These are phyloP conservation scores for Lachancea nothofagi DNA, from an alignment of 805 yeast species.

Conservation along the genomic window DNA sequence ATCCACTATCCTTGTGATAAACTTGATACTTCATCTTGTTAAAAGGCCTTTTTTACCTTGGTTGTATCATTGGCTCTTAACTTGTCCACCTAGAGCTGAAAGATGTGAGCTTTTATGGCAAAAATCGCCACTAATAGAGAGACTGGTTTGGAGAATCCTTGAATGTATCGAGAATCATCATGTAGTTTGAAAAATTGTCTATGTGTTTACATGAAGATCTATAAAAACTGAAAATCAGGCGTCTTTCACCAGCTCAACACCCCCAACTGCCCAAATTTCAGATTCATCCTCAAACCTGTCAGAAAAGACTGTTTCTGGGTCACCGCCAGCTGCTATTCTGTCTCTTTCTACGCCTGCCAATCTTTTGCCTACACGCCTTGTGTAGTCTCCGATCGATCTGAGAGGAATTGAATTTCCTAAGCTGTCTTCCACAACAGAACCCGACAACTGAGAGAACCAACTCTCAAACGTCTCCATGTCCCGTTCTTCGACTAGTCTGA, in stretches of 20 bases:
- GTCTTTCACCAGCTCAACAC: slow-evolving; percentile 41
- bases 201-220: neutral
- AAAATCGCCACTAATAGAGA: slow-evolving; percentile 18
- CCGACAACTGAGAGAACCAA: slow-evolving; percentile 53
- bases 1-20: slow-evolving; percentile 10
- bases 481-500: slow-evolving; percentile 65
- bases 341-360: slow-evolving; percentile 85
- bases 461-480: slow-evolving; percentile 45
- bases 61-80: slow-evolving; percentile 13
- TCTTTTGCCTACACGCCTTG: slow-evolving; percentile 83
- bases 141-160: slow-evolving; percentile 21
- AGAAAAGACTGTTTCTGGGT: slow-evolving; percentile 73
- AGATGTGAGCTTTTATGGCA: slow-evolving; percentile 30
- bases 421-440: slow-evolving; percentile 35
- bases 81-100: slow-evolving; percentile 17
- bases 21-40: slow-evolving; percentile 12
- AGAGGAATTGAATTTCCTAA: slow-evolving; percentile 49
- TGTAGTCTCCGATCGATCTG: slow-evolving; percentile 82
- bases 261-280: slow-evolving; percentile 87
- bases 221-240: too few species aligned
- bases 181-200: neutral
- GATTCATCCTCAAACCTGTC: slow-evolving; percentile 81
- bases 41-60: slow-evolving; percentile 7
- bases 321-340: slow-evolving; percentile 85
- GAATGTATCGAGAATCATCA: slow-evolving; percentile 15